These are phyloP conservation scores for Pseudozyma sp. DNA, from an alignment of 1,284 basidiomycete species.

Conservation along the genomic window DNA sequence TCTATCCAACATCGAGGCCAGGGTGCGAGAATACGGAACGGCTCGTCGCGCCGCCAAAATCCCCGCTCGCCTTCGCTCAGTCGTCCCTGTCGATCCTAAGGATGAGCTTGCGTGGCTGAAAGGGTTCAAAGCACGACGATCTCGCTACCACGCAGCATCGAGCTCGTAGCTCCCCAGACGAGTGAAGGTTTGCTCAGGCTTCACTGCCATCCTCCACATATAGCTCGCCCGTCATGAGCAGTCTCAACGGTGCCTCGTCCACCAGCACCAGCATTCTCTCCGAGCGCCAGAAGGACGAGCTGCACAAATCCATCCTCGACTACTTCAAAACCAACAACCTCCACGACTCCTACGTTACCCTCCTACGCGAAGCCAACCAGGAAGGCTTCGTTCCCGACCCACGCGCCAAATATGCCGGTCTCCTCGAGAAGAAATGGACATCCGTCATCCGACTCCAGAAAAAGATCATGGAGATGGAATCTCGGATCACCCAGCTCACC, in stretches of 20 bases:
- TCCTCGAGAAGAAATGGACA: constrained; percentile 95
- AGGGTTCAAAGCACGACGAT: background rate
- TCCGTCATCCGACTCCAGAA: constrained; percentile 90
- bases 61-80: background rate
- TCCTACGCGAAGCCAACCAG: constrained; percentile 74
- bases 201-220: too few relatives aligned
- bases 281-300: constrained; percentile 83
- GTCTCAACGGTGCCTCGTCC: constrained; percentile 5
- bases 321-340: constrained; percentile 80
- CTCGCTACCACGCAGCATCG: too few relatives aligned
- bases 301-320: constrained; percentile 87
- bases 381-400: constrained; percentile 81
- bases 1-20: too few relatives aligned
- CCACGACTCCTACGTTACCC: constrained; percentile 75
- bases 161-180: too few relatives aligned
- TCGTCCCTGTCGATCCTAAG: background rate
- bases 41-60: too few relatives aligned
- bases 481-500: constrained; percentile 78
- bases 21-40: too few relatives aligned
- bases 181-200: too few relatives aligned
- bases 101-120: constrained; percentile 5
- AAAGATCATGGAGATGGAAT: constrained; percentile 82
- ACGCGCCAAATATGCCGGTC: constrained; percentile 82
- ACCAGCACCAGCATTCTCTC: constrained; percentile 72
- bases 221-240: constrained; percentile 14